These are phyloP conservation scores for Blastobotrys persicus DNA, from an alignment of 1,139 yeast species.

Conservation along the genomic window DNA sequence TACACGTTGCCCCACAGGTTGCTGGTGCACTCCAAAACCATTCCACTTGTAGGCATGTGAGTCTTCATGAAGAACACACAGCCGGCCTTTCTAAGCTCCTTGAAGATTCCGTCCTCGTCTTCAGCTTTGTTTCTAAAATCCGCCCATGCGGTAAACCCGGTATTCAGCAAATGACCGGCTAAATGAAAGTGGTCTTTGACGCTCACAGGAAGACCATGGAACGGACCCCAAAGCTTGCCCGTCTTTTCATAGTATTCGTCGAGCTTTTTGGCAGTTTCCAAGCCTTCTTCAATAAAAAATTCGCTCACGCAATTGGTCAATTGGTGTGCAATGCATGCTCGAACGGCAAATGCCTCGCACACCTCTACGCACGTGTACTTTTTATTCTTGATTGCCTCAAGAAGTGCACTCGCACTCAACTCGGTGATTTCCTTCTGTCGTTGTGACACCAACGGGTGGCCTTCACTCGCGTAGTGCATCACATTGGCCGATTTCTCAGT, in stretches of 20 bases:
- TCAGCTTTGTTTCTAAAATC: conserved; percentile 8
- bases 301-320: conserved; percentile 42
- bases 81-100: conserved; percentile 48
- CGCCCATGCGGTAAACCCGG: conserved; percentile 31
- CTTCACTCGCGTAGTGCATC: conserved; percentile 5
- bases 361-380: conserved; percentile 13
- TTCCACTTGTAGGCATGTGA: conserved; percentile 55
- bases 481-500: conserved; percentile 2
- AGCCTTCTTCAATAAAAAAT: conserved; percentile 21
- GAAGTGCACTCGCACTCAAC: conserved; percentile 7
- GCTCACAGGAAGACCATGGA: conserved; percentile 54
- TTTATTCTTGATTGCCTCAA: conserved; percentile 9
- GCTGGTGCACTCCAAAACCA: conserved; percentile 48
- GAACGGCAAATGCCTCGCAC: conserved; percentile 45
- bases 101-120: conserved; percentile 29
- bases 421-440: conserved; percentile 11
- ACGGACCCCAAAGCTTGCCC: conserved; percentile 45
- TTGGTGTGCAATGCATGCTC: conserved; percentile 56
- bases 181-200: conserved; percentile 60
- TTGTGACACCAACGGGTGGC: background rate
- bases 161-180: conserved; percentile 37
- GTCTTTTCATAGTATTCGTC: conserved; percentile 39
- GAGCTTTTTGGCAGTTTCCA: conserved; percentile 38
- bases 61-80: conserved; percentile 54
- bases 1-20: conserved; percentile 44